Base-by-base conservation (phyloP, 2,329 filamentous ascomycete species). In the Curvularia lunata region DNA sequence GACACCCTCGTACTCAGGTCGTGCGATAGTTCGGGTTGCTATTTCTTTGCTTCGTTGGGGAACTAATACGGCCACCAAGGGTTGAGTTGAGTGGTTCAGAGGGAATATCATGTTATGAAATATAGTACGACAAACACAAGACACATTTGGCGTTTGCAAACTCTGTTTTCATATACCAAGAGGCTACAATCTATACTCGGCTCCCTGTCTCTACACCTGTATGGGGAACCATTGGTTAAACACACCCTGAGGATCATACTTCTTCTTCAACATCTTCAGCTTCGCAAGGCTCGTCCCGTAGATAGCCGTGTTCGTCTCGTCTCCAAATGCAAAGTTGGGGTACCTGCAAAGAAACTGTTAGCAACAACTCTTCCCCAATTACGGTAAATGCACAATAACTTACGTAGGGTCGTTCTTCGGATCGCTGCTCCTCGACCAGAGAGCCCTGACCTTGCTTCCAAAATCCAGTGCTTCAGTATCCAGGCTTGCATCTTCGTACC, bases 401-500 rank as follows among this genome's bases (percentile, higher is more conserved):
- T 58, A 69, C 67, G 67, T 66, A n/a, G 62, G 61, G 19, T 69
- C 64, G 12, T 49, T 54, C 16, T 52, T 62, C 2, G 63, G 52
- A n/a, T 52, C 49, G 7, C 13, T 25, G 1, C 48, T 57, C 34
- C 56, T 61, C 13, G 65, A 66, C 70, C 69, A 74, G 45, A 74
- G 65, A 12, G 68, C 67, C 37, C 75, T 62, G 3, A 75, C 67
- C 16, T 61, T 65, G 23, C 54, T 57, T 10, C 74, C 78, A 56
- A 79, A 80, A 2, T 32, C 59, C 34, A 70, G 32, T 0, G 78
- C 79, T 38, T 67, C 67, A 1, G 25, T 50, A 56, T 81, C 78
- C 2, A 81, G 61, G 4, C 62, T 60, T 0, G 69, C 57, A 52
- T 78, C 74, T 1, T 63, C 64, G 45, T 80, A 80, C 78, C 77